These are phyloP conservation scores for Guadua angustifolia DNA, from an alignment of 176 grass and related monocot genomes.

Conservation along the genomic window DNA sequence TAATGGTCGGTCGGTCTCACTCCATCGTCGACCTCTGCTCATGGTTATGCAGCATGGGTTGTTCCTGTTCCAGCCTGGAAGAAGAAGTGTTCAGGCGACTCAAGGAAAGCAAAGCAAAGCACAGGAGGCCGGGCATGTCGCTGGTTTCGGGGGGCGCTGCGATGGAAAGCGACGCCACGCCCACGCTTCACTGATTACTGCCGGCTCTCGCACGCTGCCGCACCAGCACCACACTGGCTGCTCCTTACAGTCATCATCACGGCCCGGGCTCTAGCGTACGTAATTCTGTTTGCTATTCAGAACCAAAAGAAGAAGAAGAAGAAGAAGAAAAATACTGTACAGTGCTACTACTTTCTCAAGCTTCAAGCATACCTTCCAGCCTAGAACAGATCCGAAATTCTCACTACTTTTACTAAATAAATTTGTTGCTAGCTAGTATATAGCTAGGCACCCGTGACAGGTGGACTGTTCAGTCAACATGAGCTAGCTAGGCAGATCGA, in stretches of 20 bases:
- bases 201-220: neutral
- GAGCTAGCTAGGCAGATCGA: too few species aligned
- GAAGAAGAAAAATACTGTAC: too few species aligned
- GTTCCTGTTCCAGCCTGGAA: neutral
- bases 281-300: neutral
- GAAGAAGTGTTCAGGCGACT: neutral
- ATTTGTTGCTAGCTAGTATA: too few species aligned
- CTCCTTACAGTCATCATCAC: neutral
- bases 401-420: too few species aligned
- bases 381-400: too few species aligned
- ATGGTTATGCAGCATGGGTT: neutral
- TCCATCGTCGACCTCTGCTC: neutral
- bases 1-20: neutral
- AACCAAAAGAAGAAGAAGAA: too few species aligned
- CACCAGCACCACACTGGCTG: neutral
- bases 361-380: too few species aligned
- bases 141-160: slow-evolving; percentile 33
- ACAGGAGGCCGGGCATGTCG: slow-evolving; percentile 34
- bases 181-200: slow-evolving; percentile 20
- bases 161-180: slow-evolving; percentile 45
- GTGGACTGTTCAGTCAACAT: too few species aligned
- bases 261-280: neutral
- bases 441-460: too few species aligned
- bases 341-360: too few species aligned
- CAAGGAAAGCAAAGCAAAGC: too few species aligned